These are phyloP conservation scores for Globisporangium radiosum DNA, from an alignment of 352 stramenopile species.

Conservation along the genomic window DNA sequence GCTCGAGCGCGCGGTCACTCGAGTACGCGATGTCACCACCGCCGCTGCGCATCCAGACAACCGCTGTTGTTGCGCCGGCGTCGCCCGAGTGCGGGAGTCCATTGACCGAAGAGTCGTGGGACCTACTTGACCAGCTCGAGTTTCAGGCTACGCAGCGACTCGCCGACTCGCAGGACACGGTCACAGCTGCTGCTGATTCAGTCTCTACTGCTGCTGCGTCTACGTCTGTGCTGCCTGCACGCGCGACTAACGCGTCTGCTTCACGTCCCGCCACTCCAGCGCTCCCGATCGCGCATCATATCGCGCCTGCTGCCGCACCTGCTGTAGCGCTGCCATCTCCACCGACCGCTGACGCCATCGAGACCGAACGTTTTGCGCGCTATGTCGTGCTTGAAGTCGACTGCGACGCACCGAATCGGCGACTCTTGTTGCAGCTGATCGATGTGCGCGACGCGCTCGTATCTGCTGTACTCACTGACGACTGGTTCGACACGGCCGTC, in stretches of 20 bases:
- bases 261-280: neutral
- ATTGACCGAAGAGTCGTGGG: constrained; percentile 77
- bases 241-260: neutral
- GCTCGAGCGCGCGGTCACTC: neutral
- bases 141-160: constrained; percentile 47
- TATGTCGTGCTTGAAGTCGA: constrained; percentile 67
- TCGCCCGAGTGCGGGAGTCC: constrained; percentile 48
- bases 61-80: constrained; percentile 9
- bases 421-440: constrained; percentile 49
- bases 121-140: constrained; percentile 61
- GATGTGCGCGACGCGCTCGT: constrained; percentile 60
- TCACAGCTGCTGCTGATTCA: no score
- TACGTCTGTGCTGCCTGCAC: neutral
- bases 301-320: no score
- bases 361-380: constrained; percentile 29
- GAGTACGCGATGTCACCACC: constrained; percentile 4
- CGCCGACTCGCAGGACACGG: constrained; percentile 10
- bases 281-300: neutral
- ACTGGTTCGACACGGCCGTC: constrained; percentile 74
- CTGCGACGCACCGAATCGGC: constrained; percentile 37
- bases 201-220: constrained; percentile 11
- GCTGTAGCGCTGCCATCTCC: no score
- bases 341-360: no score
- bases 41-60: constrained; percentile 1
- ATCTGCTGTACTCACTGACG: constrained; percentile 46